A percentile compares a stretch with the other conserved stretches of the same genome.
These are phyloP conservation scores for Globisporangium rhizosaccharum DNA, from an alignment of 352 stramenopile genomes.

Conservation along the genomic window DNA sequence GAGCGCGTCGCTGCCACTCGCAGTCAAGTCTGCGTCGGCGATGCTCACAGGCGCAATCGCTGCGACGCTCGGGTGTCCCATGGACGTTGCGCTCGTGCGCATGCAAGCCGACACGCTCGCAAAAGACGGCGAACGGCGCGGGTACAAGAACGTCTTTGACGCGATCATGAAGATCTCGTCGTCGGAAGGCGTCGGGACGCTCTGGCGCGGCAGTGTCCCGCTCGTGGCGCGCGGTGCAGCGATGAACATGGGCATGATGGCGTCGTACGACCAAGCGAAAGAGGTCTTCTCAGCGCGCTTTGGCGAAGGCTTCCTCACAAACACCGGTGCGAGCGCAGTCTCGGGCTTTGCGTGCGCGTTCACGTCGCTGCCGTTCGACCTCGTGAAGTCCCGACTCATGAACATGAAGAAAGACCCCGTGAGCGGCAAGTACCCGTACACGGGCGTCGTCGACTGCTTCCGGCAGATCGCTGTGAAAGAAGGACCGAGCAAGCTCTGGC, in stretches of 20 bases:
- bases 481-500: constrained; percentile 94
- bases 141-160: constrained; percentile 99
- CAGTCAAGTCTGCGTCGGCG: constrained; percentile 67
- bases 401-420: constrained; percentile 93
- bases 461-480: constrained; percentile 94
- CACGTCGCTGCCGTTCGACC: constrained; percentile 98
- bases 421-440: constrained; percentile 93
- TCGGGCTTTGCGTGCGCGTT: constrained; percentile 97
- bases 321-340: constrained; percentile 91
- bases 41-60: constrained; percentile 84
- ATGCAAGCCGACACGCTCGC: constrained; percentile 97
- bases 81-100: constrained; percentile 96
- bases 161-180: constrained; percentile 87
- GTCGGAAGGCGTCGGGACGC: constrained; percentile 83
- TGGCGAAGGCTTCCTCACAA: constrained; percentile 81
- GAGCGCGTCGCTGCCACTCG: constrained; percentile 60
- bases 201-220: constrained; percentile 89
- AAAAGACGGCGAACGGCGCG: constrained; percentile 84
- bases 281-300: constrained; percentile 76
- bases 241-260: constrained; percentile 99
- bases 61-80: constrained; percentile 96
- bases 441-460: constrained; percentile 93
- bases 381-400: constrained; percentile 98
- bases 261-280: constrained; percentile 98
- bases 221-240: constrained; percentile 95